Base-by-base conservation (phyloP, 345 rosid species). In the sweet orange (Citrus sinensis) region DNA sequence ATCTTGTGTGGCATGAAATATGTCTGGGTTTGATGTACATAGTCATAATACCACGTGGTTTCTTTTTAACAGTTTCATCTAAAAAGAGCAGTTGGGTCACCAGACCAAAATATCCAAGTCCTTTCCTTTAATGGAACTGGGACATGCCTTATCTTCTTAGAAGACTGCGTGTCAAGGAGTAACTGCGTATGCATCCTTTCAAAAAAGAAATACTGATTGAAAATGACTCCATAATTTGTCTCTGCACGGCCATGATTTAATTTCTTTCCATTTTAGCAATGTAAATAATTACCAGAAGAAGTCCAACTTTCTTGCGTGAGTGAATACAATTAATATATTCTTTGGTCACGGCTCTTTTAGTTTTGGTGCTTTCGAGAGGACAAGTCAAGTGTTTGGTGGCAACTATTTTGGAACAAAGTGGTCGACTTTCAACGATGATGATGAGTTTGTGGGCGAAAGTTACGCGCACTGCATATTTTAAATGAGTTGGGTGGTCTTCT, bases 161-260 rank as follows among this genome's bases (percentile, higher is more conserved):
- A 11, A 14, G 32, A 4, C 32, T 11, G 19, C 65, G 65, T 61
- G 65, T 61, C 65, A 27, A 61, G 29, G 7, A 6, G 14, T 3
- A 42, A 11, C 14, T 10, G 29, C 27, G 0, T 10, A 60, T 9
- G 64, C 65, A 61, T 61, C 60, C 37, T 6, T 19, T 29, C 60
- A 27, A 40, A 55, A 24, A 29, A 22, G 40, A 62, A 29, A 58
- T 30, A 5, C 25, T 27, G 30, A 1, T 16, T 29, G 78, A 75
- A 75, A 62, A 75, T 46, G 78, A 75, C 70, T 25, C 17, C 62
- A 10, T 9, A 4, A 24, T 59, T 73, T 73, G 76, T 73, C 76
- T 11, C 37, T 37, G 39, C 7, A 58, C 76, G 67, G 76, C 76
- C 76, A 73, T 73, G 2, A 59, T 37, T 37, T 40, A 9, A 19